These are phyloP conservation scores for Berkeleyomyces basicola DNA, from an alignment of 2,329 filamentous ascomycete species.

Conservation along the genomic window DNA sequence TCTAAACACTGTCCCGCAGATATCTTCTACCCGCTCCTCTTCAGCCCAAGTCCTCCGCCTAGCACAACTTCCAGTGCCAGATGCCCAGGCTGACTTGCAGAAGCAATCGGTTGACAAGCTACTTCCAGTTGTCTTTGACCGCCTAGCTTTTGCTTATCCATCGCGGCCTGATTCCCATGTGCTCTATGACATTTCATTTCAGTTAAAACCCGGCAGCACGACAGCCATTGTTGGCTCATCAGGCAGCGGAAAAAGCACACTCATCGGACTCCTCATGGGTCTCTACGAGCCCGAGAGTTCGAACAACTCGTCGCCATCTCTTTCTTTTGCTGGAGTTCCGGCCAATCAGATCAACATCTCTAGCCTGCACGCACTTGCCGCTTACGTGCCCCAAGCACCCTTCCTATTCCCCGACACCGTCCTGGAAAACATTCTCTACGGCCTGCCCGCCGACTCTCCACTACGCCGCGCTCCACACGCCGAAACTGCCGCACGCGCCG, in stretches of 20 bases:
- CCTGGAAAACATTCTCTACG: slow-evolving; percentile 69
- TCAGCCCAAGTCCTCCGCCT: slow-evolving; percentile 58
- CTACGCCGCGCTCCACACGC: slow-evolving; percentile 31
- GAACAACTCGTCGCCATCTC: background rate
- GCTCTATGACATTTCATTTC: slow-evolving; percentile 48
- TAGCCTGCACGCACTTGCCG: slow-evolving; percentile 42
- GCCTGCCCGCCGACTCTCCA: slow-evolving; percentile 39
- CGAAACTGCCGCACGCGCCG: slow-evolving; percentile 30
- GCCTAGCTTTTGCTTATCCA: slow-evolving; percentile 58
- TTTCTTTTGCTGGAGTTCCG: background rate
- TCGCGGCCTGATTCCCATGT: slow-evolving; percentile 34
- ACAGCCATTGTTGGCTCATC: slow-evolving; percentile 70
- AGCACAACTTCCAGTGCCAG: slow-evolving; percentile 36
- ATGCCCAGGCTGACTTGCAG: slow-evolving; percentile 42
- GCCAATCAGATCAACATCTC: slow-evolving; percentile 36
- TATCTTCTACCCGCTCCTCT: slow-evolving; percentile 55
- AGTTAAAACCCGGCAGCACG: slow-evolving; percentile 44
- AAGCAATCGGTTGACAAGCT: slow-evolving; percentile 17
- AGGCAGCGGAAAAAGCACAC: slow-evolving; percentile 81
- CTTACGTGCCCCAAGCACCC: slow-evolving; percentile 54
- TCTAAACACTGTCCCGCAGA: slow-evolving; percentile 61
- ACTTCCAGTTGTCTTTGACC: slow-evolving; percentile 30
- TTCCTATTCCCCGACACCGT: slow-evolving; percentile 65
- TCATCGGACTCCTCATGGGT: slow-evolving; percentile 57
- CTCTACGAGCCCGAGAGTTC: slow-evolving; percentile 38